phyloP scores from a whole-genome alignment of 2,329 filamentous ascomycete genomes.

The Penicillium occitanis region DNA sequence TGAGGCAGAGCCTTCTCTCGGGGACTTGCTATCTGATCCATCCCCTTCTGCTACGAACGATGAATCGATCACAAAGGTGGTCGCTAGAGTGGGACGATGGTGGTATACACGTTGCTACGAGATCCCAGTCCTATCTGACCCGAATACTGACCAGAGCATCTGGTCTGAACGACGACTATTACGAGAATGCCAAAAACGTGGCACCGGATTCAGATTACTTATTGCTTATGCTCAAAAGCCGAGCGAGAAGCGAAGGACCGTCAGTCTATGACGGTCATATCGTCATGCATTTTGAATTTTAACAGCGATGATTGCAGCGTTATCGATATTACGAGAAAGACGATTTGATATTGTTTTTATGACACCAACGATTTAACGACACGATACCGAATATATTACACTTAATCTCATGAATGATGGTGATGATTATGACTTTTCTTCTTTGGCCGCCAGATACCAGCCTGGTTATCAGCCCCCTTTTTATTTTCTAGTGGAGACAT shows the following conservation, averaged over 20 bases:
- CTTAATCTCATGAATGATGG: conserved; percentile 11
- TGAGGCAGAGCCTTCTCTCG: conserved; percentile 51
- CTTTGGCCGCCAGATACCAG: background rate
- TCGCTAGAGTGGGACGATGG: conserved; percentile 88
- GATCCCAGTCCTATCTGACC: conserved; percentile 55
- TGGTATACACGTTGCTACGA: conserved; percentile 97
- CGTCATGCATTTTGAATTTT: background rate
- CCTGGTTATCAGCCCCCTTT: background rate
- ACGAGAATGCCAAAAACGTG: conserved; percentile 79
- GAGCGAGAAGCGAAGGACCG: conserved; percentile 46
- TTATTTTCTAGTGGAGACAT: background rate
- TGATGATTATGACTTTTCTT: conserved; percentile 18
- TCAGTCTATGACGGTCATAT: conserved; percentile 38
- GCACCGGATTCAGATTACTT: conserved; percentile 84
- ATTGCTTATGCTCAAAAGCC: conserved; percentile 90
- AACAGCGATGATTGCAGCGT: background rate
- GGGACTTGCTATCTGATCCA: conserved; percentile 71
- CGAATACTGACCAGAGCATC: conserved; percentile 61
- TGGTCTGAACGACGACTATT: conserved; percentile 76
- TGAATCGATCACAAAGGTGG: conserved; percentile 86
- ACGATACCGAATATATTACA: background rate
- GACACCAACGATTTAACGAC: conserved; percentile 3
- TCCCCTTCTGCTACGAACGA: conserved; percentile 70
- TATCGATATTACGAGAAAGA: conserved; percentile 15
- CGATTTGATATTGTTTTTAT: conserved; percentile 11